Evolutionary conservation across 805 yeast species (phyloP).

Genomic region (Henningerozyma blattae): DNA sequence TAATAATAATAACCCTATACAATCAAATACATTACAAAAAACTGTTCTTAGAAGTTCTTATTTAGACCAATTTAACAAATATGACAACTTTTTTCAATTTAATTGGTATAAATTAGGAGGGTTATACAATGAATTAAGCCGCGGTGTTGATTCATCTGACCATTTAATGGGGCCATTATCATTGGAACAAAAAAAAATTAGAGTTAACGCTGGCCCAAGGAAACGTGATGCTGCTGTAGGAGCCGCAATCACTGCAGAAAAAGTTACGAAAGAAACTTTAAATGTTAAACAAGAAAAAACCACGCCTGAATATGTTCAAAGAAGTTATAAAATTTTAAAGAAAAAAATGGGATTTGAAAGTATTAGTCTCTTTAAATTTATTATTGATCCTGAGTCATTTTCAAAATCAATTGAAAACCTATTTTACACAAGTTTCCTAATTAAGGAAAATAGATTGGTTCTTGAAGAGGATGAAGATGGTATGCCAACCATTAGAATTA

Average conservation of each 20-base stretch:
- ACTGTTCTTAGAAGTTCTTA: slow-evolving; percentile 7
- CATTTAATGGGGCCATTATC: slow-evolving; percentile 64
- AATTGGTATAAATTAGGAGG: slow-evolving; percentile 54
- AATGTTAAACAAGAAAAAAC: slow-evolving; percentile 39
- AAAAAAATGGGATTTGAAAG: slow-evolving; percentile 24
- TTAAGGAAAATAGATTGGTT: slow-evolving; percentile 55
- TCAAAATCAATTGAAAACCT: slow-evolving; percentile 74
- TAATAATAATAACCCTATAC: slow-evolving; percentile 5
- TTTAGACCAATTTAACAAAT: slow-evolving; percentile 15
- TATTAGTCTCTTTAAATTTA: slow-evolving; percentile 50
- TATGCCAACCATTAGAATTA: slow-evolving; percentile 29
- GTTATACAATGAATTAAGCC: slow-evolving; percentile 34
- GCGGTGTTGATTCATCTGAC: slow-evolving; percentile 36
- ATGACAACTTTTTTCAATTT: slow-evolving; percentile 31
- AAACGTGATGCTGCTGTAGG: slow-evolving; percentile 33
- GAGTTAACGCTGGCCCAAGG: slow-evolving; percentile 22
- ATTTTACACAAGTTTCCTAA: slow-evolving; percentile 70
- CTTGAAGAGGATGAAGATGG: slow-evolving; percentile 42
- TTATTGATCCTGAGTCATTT: slow-evolving; percentile 67
- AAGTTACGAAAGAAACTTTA: slow-evolving; percentile 40
- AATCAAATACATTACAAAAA: slow-evolving; percentile 8
- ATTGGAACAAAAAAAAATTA: slow-evolving; percentile 40
- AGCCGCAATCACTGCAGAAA: slow-evolving; percentile 37
- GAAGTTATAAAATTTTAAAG: slow-evolving; percentile 33
- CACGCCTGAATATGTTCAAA: slow-evolving; percentile 52